Evolutionary conservation across 257 asterid genomes (phyloP), one percentile per base, ranked within the genome.

Genomic region (Ehretia macrophylla): DNA sequence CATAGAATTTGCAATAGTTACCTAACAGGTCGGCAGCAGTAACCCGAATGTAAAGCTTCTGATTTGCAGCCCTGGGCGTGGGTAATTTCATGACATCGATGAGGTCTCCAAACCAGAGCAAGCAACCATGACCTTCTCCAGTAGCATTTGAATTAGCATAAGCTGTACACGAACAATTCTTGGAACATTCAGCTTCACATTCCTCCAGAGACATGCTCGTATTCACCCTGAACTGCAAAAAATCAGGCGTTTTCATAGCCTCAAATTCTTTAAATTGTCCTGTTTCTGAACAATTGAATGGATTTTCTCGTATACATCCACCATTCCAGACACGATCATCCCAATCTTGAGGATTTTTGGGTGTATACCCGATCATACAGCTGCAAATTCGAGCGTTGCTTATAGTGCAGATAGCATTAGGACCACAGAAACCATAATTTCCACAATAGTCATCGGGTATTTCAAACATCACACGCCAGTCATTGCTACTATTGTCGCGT

Each of bases 81-180:
- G 10, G 16, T 13, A 42, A 44, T 39, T 54, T 53, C 64, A 68
- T 81, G 5, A 78, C 54, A 38, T 81, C 84, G 12, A 67, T n/a
- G 68, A 81, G 78, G 17, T 75, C 78, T 10, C 66, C 73, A 14
- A 64, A 59, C 76, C 81, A 70, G 27, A 77, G 58, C 59, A 81
- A 21, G 75, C 87, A 81, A 13, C 87, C 87, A 37, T 66, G 40
- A 9, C 63, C 65, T 0, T 14, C 55, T 17, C 17, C 35, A 12
- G 72, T 53, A 4, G 78, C 52, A 55, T 77, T 71, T 51, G 73
- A 47, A 62, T 63, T 66, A 4, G 83, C 39, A 52, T 75, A 83
- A 0, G 86, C 86, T 57, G 53, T 63, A 48, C 86, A 83, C 8
- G 60, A 51, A 23, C 90, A 77, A 19, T 80, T 75, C 51, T 22